Base-by-base conservation (phyloP, 805 yeast species). In the Metschnikowia anglica region DNA sequence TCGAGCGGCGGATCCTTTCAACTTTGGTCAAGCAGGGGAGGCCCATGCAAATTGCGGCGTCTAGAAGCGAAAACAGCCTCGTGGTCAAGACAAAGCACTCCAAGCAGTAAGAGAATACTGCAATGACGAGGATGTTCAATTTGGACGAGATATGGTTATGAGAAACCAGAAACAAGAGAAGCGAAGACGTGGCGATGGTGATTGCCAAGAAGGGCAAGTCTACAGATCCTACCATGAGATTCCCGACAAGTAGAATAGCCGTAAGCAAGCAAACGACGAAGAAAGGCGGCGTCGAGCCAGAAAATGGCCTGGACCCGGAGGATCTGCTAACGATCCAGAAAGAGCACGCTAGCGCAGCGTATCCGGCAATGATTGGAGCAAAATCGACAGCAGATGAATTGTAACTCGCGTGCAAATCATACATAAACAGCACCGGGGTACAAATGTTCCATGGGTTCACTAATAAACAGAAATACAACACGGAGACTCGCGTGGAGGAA, bases 371-470 rank as follows among this genome's bases (percentile, higher is more conserved):
- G 0, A 52, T 45, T 5, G 44, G 25, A 4, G 27, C 28, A 4
- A 39, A 21, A 2, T 31, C 44, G 12, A 26, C 18, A 11, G 19
- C 37, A 26, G 26, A 25, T 10, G 27, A 38, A 21, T 44, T 37
- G 26, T 39, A 47, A 8, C 47, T 45, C n/a, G 27, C 35, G 36
- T 49, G 59, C 8, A 59, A 16, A 37, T 67, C 71, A 20, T 52
- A 51, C 3, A 62, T 21, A 26, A 65, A 53, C 20, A 61, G 57
- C 18, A 59, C 17, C n/a, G 59, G 52, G 6, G 70, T 61, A 46
- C 59, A 62, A n/a, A 59, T 39, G 37, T 66, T 67, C 56, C 56
- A 56, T 8, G 46, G 52, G 41, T 59, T 58, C 41, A 64, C 43
- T 42, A 59, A 66, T 15, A 66, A 47, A 11, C 70, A 66, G 30